Base-by-base conservation (phyloP, 768 basidiomycete species). In the Pholiota molesta region DNA sequence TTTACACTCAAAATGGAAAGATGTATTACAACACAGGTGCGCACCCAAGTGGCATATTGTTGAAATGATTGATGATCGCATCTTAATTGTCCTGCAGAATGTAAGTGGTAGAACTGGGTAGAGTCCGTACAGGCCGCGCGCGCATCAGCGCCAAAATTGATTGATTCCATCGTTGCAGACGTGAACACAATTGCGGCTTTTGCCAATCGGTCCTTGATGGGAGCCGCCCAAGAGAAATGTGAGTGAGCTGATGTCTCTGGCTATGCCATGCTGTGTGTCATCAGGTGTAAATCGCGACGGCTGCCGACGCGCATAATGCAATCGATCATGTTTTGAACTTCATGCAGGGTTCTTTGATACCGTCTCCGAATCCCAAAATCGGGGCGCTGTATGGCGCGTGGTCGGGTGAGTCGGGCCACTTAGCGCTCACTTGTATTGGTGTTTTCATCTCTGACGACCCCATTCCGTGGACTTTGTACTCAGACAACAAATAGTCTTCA, bases 401-500 rank as follows among this genome's bases (percentile, higher is more conserved):
- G 73, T 86, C 17, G 84, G 82, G 82, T 82, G 62, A 23, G 69
- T 63, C 26, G 21, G 39, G 2, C 47, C 19, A 28, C 21, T 23
- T 2, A 26, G n/a, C 5, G 11, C 47, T 49, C 47, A 26, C 47
- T 13, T 49, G 3, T 23, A n/a, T n/a, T 40, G 39, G 13, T 16
- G 7, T 21, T 11, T 23, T 49, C 47, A 19, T 49, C 47, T 49
- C 47, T 19, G 47, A 26, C 14, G n/a, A 14, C 47, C 8, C 23
- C 23, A 9, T 29, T 44, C n/a, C 40, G 39, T n/a, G 55, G 17
- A 44, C 5, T 29, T 40, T 4, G 28, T 59, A 35, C 62, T 83
- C 62, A 83, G 84, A 8, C 84, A 86, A 65, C 86, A 86, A 66
- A 80, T 86, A 51, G 82, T 86, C 14, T 86, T 86, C 72, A 79